Evolutionary conservation across 2,329 filamentous ascomycete genomes (phyloP).

Genomic region (Exophiala lecanii-corni): DNA sequence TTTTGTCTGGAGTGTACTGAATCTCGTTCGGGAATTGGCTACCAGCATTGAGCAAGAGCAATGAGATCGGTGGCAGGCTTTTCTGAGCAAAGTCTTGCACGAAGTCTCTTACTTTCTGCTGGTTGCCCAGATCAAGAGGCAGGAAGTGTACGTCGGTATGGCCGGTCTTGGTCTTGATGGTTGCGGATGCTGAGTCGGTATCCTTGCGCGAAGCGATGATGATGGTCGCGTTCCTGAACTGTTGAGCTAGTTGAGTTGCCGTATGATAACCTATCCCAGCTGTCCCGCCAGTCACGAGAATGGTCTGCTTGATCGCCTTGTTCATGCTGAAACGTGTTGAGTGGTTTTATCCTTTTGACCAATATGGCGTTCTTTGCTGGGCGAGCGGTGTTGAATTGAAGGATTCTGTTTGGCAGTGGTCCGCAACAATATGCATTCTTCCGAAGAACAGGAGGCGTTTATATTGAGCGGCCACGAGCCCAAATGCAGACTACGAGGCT

Average conservation of each 20-base stretch:
- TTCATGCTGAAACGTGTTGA: too few relatives aligned
- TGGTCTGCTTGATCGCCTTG: conserved; percentile 12
- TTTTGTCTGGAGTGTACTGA: conserved; percentile 36
- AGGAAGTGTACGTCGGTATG: conserved; percentile 42
- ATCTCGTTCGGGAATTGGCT: conserved; percentile 41
- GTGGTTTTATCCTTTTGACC: too few relatives aligned
- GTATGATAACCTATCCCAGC: conserved; percentile 41
- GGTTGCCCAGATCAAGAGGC: conserved; percentile 41
- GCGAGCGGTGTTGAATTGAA: too few relatives aligned
- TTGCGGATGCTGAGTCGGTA: conserved; percentile 35
- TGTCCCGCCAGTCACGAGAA: conserved; percentile 47
- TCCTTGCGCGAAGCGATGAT: conserved; percentile 45
- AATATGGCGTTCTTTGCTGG: too few relatives aligned
- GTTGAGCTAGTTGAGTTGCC: conserved; percentile 38
- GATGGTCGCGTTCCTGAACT: conserved; percentile 39
- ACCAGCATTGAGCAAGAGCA: conserved; percentile 47
- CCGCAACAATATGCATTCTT: too few relatives aligned
- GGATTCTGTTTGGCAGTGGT: too few relatives aligned
- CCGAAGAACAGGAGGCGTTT: too few relatives aligned
- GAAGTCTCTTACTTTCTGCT: conserved; percentile 40
- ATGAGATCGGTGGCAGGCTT: conserved; percentile 39
- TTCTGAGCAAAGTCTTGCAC: conserved; percentile 33
- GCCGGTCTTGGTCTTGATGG: conserved; percentile 40
- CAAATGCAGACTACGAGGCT: too few relatives aligned
- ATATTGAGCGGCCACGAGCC: too few relatives aligned